These are phyloP conservation scores for Pyrus communis DNA, from an alignment of 306 rosid genomes.

Conservation along the genomic window DNA sequence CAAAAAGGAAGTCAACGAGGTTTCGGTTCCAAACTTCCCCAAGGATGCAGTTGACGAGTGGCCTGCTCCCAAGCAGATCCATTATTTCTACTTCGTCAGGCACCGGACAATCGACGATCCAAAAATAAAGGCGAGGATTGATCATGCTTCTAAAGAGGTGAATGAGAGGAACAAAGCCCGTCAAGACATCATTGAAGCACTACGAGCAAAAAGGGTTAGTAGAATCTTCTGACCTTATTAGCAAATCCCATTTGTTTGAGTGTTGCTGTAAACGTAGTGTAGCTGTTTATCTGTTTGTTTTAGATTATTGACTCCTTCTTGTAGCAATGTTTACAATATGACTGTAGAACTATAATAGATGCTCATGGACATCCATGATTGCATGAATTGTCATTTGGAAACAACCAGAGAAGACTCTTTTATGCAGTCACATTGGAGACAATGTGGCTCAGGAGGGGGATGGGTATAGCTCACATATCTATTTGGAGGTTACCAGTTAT, in stretches of 20 bases:
- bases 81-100: conserved; percentile 63
- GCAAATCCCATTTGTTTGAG: not conserved
- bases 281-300: not conserved
- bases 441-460: not conserved
- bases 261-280: not conserved
- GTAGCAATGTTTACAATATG: not conserved
- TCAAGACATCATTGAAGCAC: conserved; percentile 55
- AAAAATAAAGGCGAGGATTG: conserved; percentile 52
- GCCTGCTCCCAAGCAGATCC: conserved; percentile 92
- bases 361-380: not conserved
- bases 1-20: conserved; percentile 40
- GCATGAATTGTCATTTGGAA: not conserved
- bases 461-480: not conserved
- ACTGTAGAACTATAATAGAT: not conserved
- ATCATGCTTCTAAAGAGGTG: conserved; percentile 55
- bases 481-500: too few relatives aligned
- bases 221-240: conserved; percentile 6
- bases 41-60: conserved; percentile 81
- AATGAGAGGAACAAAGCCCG: conserved; percentile 69
- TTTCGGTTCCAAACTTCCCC: conserved; percentile 38
- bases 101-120: conserved; percentile 71
- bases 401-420: not conserved
- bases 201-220: conserved; percentile 91
- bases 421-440: not conserved
- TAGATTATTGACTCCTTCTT: not conserved